Evolutionary conservation across 208 protist species (phyloP).

Genomic region (Leishmania arabica): DNA sequence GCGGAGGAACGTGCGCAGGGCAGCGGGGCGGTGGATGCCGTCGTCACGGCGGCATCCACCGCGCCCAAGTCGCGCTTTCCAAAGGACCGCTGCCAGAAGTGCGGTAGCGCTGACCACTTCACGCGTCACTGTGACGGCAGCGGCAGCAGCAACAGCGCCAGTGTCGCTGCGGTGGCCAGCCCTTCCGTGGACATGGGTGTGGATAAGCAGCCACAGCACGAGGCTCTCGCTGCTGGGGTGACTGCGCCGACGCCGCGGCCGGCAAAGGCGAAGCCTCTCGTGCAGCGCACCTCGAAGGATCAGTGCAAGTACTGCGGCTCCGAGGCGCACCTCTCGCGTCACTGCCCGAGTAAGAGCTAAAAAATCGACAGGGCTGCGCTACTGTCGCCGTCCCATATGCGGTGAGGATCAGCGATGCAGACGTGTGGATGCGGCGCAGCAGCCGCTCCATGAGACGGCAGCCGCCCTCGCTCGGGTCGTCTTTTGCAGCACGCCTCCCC

Average conservation of each 20-base stretch:
- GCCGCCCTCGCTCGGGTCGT: no score
- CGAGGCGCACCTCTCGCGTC: constrained; percentile 69
- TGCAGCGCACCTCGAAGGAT: constrained; percentile 68
- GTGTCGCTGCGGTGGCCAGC: background rate
- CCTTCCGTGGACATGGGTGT: background rate
- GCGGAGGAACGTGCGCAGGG: background rate
- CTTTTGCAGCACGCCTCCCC: no score
- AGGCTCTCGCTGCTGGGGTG: background rate
- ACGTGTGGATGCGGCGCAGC: background rate
- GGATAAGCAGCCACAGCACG: background rate
- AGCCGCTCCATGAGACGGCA: background rate
- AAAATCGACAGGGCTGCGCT: background rate
- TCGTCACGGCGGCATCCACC: background rate
- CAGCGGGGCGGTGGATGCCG: background rate
- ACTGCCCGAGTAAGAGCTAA: constrained; percentile 67
- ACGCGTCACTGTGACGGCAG: constrained; percentile 47
- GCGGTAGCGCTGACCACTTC: constrained; percentile 48
- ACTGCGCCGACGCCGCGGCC: background rate
- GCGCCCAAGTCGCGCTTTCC: constrained; percentile 14
- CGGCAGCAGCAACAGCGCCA: constrained; percentile 9
- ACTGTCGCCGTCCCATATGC: background rate
- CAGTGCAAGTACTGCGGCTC: constrained; percentile 81
- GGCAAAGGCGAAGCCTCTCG: background rate
- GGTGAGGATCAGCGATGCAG: background rate
- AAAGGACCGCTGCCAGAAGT: constrained; percentile 52